Base-by-base conservation (phyloP, 2,329 filamentous ascomycete species). In the Thermochaetoides dissita region DNA sequence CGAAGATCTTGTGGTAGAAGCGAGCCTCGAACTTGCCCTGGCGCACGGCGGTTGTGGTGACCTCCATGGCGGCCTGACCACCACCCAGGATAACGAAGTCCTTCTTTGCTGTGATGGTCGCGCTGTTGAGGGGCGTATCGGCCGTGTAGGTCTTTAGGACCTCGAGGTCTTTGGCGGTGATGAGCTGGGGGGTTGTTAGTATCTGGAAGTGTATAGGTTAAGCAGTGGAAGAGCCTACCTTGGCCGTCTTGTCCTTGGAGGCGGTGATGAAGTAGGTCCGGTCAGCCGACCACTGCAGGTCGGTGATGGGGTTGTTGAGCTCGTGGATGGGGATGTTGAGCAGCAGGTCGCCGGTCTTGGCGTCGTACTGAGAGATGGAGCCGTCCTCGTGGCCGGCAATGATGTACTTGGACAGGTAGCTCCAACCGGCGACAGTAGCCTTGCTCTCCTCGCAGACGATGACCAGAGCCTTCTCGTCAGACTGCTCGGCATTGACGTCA, bases 1-100 rank as follows among this genome's bases (percentile, higher is more conserved):
- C 87, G 63, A 98, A 96, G 63, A 98, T 82, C 76, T 94, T 96
- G 80, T 98, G 91, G 74, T 95, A 98, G 75, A 98, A 98, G 52
- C 91, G 81, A 36, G 91, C 91, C 67, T 98, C 91, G 71, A 98
- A 98, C 69, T 96, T 96, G 68, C 91, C 91, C 72, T 98, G 91
- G 53, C 91, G 79, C 39, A 87, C 81, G 31, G 82, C 82, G 40
- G 91, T 96, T 42, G 85, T 93, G 45, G 91, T 98, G 65, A 98
- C 91, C 60, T 96, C 89, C 86, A 95, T 95, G 60, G 91, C 91
- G 51, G 88, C 91, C 69, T 98, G 91, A 55, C 91, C 91, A 77
- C 91, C 91, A 56, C 91, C 91, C 36, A 98, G 81, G 59, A 98
- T 93, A 52, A 98, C 89, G 60, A 85, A 98, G 61, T 96, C 87